phyloP scores from a whole-genome alignment of 2,329 filamentous ascomycete species.

The Coniochaeta pulveracea region DNA sequence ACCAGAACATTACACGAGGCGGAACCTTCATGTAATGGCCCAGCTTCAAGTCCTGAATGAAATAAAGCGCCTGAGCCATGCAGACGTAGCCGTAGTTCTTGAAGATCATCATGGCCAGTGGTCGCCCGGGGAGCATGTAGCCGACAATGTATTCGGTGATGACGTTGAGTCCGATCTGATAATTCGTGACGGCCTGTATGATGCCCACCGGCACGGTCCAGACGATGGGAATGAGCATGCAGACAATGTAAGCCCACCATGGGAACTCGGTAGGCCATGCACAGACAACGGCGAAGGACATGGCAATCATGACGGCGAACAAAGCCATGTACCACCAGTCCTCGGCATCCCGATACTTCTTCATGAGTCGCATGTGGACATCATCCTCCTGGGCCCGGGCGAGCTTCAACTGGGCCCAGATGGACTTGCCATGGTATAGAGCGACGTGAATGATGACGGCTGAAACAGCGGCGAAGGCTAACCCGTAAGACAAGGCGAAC shows the following conservation, averaged over 20 bases:
- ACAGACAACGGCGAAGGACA: slow-evolving; percentile 42
- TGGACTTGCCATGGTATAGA: slow-evolving; percentile 43
- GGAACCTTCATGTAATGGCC: slow-evolving; percentile 60
- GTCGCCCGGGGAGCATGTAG: slow-evolving; percentile 60
- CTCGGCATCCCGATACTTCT: slow-evolving; percentile 46
- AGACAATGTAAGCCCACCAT: slow-evolving; percentile 46
- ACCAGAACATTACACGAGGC: slow-evolving; percentile 49
- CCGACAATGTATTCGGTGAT: slow-evolving; percentile 64
- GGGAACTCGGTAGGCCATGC: slow-evolving; percentile 46
- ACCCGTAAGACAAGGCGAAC: slow-evolving; percentile 47
- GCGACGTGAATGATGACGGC: slow-evolving; percentile 46
- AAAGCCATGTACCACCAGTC: slow-evolving; percentile 47
- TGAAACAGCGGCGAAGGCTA: slow-evolving; percentile 57
- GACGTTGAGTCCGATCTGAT: slow-evolving; percentile 57
- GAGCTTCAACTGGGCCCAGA: slow-evolving; percentile 42
- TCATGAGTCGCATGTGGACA: slow-evolving; percentile 49
- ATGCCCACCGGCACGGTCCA: slow-evolving; percentile 52
- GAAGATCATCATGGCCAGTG: slow-evolving; percentile 68
- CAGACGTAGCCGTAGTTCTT: slow-evolving; percentile 63
- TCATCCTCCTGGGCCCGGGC: slow-evolving; percentile 46
- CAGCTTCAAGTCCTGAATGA: slow-evolving; percentile 54
- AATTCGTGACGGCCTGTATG: slow-evolving; percentile 49
- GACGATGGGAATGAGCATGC: slow-evolving; percentile 43
- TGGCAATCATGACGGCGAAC: slow-evolving; percentile 39
- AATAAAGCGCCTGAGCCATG: slow-evolving; percentile 55